A percentile compares a stretch with the other conserved stretches of the same genome.
Conservation (phyloP, 345 rosid genomes). For the Populus davidiana region DNA sequence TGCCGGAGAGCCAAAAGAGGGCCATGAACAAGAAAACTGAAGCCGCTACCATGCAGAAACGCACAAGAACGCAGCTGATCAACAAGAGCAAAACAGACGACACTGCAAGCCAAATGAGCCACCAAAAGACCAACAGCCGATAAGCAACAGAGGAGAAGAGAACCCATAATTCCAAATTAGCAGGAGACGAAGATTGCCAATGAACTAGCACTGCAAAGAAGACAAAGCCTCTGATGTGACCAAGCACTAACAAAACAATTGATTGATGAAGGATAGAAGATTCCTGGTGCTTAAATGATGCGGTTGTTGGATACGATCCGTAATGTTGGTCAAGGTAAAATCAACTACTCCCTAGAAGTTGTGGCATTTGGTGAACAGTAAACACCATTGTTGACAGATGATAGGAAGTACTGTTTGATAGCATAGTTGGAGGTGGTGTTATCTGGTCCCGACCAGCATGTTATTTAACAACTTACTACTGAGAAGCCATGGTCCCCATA, state of each 20-base stretch:
- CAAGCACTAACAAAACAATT: neutral
- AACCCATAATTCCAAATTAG: no score
- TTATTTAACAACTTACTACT: neutral
- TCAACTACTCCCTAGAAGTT: neutral
- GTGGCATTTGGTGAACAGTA: slow-evolving; percentile 10
- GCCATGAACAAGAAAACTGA: no score
- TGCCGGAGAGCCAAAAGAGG: no score
- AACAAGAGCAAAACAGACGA: no score
- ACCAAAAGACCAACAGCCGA: no score
- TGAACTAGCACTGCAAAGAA: no score
- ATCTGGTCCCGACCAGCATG: neutral
- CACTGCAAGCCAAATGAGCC: no score
- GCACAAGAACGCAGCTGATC: no score
- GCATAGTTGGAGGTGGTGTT: neutral
- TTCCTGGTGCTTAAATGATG: slow-evolving; percentile 1
- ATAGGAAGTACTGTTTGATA: neutral
- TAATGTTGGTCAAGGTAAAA: neutral
- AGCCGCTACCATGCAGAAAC: no score
- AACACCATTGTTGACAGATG: slow-evolving; percentile 6
- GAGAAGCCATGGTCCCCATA: slow-evolving; percentile 8
- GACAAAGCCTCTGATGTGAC: no score
- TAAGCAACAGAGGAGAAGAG: no score
- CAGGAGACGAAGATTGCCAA: no score
- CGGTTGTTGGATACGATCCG: slow-evolving; percentile 4
- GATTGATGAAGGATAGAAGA: neutral